Conservation (phyloP, 1,284 basidiomycete genomes). For the Tilletia indica region DNA sequence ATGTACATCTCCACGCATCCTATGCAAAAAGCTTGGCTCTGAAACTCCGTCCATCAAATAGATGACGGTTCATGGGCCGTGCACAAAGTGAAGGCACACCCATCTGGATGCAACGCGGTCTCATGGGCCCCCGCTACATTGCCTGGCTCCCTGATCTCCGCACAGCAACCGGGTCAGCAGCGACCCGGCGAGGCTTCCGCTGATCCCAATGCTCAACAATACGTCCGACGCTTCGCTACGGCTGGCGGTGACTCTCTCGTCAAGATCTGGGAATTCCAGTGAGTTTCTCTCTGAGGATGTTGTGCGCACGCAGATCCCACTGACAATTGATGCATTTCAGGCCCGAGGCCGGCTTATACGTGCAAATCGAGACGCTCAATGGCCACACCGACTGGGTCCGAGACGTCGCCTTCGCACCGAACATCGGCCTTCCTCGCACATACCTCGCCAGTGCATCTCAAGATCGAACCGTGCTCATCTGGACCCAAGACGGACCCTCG, state of each 20-base stretch:
- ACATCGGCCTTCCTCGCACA: conserved; percentile 86
- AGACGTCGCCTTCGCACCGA: conserved; percentile 96
- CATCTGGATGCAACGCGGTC: conserved; percentile 93
- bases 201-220: conserved; percentile 18
- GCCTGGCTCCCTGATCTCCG: conserved; percentile 67
- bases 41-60: conserved; percentile 53
- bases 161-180: conserved; percentile 41
- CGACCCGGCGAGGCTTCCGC: conserved; percentile 43
- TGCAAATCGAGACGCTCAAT: conserved; percentile 44
- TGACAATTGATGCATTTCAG: neutral
- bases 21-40: neutral
- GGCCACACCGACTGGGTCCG: conserved; percentile 92
- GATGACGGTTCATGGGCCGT: conserved; percentile 96
- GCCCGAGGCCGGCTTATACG: conserved; percentile 28
- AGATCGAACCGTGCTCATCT: conserved; percentile 82
- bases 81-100: conserved; percentile 91
- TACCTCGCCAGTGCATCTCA: conserved; percentile 95
- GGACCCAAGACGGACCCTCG: conserved; percentile 79
- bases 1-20: conserved; percentile 48
- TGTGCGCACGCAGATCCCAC: neutral
- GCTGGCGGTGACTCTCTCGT: conserved; percentile 95
- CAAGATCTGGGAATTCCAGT: conserved; percentile 82
- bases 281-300: conserved; percentile 44
- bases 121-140: conserved; percentile 94
- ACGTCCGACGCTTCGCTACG: conserved; percentile 68